Base-by-base conservation (phyloP, 345 rosid genomes). In the Citrus australasica region DNA sequence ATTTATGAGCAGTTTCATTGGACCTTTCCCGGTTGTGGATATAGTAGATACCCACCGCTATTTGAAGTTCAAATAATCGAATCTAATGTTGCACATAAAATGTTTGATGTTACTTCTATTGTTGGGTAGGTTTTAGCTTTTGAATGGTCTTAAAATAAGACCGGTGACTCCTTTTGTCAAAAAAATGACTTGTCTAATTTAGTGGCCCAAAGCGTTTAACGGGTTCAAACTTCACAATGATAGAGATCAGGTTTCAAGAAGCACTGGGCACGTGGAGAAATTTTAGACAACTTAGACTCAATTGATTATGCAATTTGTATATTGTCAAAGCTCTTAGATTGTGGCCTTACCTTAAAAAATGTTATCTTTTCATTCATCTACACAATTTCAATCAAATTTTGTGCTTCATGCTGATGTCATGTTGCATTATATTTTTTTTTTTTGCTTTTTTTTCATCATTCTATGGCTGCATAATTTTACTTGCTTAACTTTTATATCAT, bases 101-200 rank as follows among this genome's bases (percentile, higher is more conserved):
- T 38, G 16, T 67, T 68, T 40, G 33, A 64, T 28, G 14, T 62
- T 9, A 28, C 42, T 17, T 42, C 6, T 40, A 66, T 76, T 51
- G 27, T 37, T 32, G 21, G 84, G 32, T 32, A 42, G 75, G 66
- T 38, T 73, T 13, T 28, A 21, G 61, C 63, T 24, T 69, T 70
- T 24, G 37, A 67, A 58, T 78, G 70, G 72, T 81, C 27, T 61
- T 70, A 55, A 76, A 14, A 30, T 51, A 33, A 35, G 77, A 53
- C 76, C 46, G 55, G 33, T 17, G 61, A 38, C 10, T 40, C 11
- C 73, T 48, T 67, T 80, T 79, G 25, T 78, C 80, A 76, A 80
- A 79, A 81, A 83, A 77, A 71, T 74, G 42, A 32, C 68, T 30
- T 17, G 72, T 61, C 42, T 81, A 59, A 38, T 58, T 65, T 76